These are phyloP conservation scores for Bondarzewia mesenterica DNA, from an alignment of 1,284 basidiomycete genomes.

Conservation along the genomic window DNA sequence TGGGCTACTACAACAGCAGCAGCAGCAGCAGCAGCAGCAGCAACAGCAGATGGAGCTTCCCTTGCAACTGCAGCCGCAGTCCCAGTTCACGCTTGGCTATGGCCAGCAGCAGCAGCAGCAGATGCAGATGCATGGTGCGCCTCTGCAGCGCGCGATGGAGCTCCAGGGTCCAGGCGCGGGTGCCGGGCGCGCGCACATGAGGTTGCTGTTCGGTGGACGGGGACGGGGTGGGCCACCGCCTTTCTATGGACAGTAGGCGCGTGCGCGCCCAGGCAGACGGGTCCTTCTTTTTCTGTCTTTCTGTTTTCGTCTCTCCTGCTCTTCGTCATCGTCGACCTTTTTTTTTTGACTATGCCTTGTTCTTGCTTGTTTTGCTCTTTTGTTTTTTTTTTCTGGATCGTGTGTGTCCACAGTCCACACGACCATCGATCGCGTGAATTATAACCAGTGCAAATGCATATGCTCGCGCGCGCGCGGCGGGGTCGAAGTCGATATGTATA, in stretches of 20 bases:
- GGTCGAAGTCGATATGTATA: too few species aligned
- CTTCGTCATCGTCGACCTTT: too few species aligned
- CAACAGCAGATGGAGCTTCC: not conserved
- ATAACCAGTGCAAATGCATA: too few species aligned
- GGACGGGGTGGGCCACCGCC: constrained; percentile 3
- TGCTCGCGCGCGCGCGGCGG: too few species aligned
- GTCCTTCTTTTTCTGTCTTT: too few species aligned
- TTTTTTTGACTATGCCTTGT: too few species aligned
- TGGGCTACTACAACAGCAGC: not conserved
- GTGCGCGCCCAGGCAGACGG: not conserved
- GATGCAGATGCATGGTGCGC: not conserved
- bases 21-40: not conserved
- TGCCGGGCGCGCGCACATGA: constrained; percentile 6
- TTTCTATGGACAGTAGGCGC: not conserved
- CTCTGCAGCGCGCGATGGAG: constrained; percentile 1
- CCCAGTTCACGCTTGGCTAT: not conserved
- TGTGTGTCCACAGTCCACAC: too few species aligned
- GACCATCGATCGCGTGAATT: too few species aligned
- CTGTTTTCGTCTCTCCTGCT: too few species aligned
- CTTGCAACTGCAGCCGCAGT: not conserved
- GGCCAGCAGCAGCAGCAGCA: not conserved
- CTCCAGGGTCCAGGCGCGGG: not conserved
- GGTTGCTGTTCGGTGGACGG: constrained; percentile 11
- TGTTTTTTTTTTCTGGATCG: too few species aligned
- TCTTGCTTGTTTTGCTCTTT: too few species aligned